A percentile compares a stretch with the other conserved stretches of the same genome.
Conservation (phyloP, 2,329 filamentous ascomycete species). For the Gnomoniopsis smithogilvyi region DNA sequence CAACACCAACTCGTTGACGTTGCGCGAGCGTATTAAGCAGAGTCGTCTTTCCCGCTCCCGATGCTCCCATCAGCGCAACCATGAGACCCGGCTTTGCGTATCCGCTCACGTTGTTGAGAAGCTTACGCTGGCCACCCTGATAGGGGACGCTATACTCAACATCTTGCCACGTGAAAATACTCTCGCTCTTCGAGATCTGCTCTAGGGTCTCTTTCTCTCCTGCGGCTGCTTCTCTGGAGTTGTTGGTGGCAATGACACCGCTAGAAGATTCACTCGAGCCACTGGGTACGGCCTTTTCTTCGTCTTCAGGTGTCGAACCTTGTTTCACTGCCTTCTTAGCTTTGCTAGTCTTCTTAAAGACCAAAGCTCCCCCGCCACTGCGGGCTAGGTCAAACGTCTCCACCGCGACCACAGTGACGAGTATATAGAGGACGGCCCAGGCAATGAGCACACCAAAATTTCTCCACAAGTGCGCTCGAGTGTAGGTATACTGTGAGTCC, state of each 20-base stretch:
- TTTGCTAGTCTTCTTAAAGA: conserved; percentile 23
- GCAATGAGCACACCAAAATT: conserved; percentile 78
- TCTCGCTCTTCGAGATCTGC: conserved; percentile 17
- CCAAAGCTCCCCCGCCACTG: conserved; percentile 20
- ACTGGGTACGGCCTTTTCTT: conserved; percentile 5
- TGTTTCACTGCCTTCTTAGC: conserved; percentile 6
- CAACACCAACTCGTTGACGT: conserved; percentile 61
- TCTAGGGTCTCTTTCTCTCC: conserved; percentile 46
- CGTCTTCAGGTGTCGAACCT: conserved; percentile 15
- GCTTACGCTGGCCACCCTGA: conserved; percentile 18
- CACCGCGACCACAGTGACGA: conserved; percentile 66
- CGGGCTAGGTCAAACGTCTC: conserved; percentile 60
- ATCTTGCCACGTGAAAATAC: conserved; percentile 21
- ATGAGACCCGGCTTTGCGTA: conserved; percentile 78
- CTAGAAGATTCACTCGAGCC: conserved; percentile 37
- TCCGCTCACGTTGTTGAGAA: conserved; percentile 62
- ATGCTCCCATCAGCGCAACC: conserved; percentile 78
- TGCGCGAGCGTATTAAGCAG: conserved; percentile 74
- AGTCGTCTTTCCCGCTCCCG: conserved; percentile 80
- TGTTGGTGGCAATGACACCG: neutral
- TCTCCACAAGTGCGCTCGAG: conserved; percentile 58
- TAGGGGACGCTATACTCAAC: conserved; percentile 18
- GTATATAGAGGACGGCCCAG: conserved; percentile 70
- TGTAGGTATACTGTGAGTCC: conserved; percentile 45
- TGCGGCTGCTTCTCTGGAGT: conserved; percentile 54